These are phyloP conservation scores for Phaeosphaeriaceae sp. DNA, from an alignment of 2,329 filamentous ascomycete genomes.

Conservation along the genomic window DNA sequence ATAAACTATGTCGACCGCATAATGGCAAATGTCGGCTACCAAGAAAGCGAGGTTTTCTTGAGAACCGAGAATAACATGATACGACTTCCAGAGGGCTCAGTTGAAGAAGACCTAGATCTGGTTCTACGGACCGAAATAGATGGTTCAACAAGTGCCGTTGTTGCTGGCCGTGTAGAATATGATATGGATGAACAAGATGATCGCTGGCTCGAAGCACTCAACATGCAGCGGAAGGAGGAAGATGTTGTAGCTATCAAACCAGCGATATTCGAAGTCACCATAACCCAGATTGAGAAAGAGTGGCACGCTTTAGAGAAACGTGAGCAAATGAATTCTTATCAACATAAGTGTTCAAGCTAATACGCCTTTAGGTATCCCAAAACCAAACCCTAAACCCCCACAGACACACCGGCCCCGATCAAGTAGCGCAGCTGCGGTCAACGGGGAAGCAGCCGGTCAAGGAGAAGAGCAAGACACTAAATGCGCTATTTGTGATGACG, in stretches of 20 bases:
- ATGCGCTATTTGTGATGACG: conserved; percentile 96
- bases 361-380: conserved; percentile 70
- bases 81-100: conserved; percentile 65
- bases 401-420: conserved; percentile 93
- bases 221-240: conserved; percentile 74
- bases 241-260: conserved; percentile 85
- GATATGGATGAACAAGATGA: conserved; percentile 99
- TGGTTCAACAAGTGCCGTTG: conserved; percentile 55
- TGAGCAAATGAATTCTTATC: conserved; percentile 24
- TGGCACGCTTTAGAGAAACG: conserved; percentile 96
- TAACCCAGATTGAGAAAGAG: conserved; percentile 98
- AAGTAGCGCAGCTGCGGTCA: conserved; percentile 92
- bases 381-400: conserved; percentile 93
- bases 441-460: conserved; percentile 79
- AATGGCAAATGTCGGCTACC: conserved; percentile 95
- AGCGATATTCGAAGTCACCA: conserved; percentile 94
- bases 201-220: conserved; percentile 89
- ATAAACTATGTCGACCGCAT: conserved; percentile 93
- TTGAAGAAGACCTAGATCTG: conserved; percentile 68
- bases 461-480: conserved; percentile 97
- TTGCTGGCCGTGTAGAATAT: conserved; percentile 86
- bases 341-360: background rate
- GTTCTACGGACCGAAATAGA: conserved; percentile 66
- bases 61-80: conserved; percentile 76
- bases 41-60: conserved; percentile 89